phyloP scores from a whole-genome alignment of 2,329 filamentous ascomycete species.

The Didymella glomerata region DNA sequence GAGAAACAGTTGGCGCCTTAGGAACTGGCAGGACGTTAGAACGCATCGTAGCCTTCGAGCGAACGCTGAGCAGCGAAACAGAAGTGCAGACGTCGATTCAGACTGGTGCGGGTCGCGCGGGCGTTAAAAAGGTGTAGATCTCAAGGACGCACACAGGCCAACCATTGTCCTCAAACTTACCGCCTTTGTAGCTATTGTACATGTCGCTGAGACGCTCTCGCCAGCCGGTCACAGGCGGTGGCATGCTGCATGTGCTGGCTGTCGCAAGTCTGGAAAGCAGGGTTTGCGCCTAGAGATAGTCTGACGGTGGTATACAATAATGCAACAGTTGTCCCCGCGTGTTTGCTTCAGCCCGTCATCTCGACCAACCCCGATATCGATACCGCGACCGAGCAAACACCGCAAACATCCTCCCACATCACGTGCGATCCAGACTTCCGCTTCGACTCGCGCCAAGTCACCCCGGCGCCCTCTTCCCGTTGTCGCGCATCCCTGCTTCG shows the following conservation, averaged over 20 bases:
- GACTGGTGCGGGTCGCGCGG: conserved; percentile 33
- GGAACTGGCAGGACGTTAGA: conserved; percentile 48
- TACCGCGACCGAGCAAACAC: conserved; percentile 5
- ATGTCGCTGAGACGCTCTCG: conserved; percentile 45
- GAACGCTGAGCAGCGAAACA: conserved; percentile 25
- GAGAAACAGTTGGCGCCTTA: conserved; percentile 48
- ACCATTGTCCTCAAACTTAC: conserved; percentile 46
- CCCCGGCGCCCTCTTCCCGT: conserved; percentile 18
- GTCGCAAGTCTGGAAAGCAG: conserved; percentile 11
- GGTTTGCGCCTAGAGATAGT: not conserved
- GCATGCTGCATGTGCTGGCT: conserved; percentile 36
- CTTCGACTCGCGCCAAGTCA: conserved; percentile 19
- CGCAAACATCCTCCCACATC: conserved; percentile 15
- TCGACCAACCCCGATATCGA: conserved; percentile 7
- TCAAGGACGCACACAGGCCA: conserved; percentile 39
- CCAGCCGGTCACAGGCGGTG: conserved; percentile 46
- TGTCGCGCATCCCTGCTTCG: conserved; percentile 35
- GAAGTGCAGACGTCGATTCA: conserved; percentile 17
- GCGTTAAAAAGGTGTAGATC: conserved; percentile 33
- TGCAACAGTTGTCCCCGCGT: conserved; percentile 16
- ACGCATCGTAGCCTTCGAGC: conserved; percentile 25
- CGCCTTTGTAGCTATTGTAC: conserved; percentile 48
- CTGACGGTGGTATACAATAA: conserved; percentile 7
- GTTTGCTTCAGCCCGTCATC: conserved; percentile 12
- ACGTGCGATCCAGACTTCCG: conserved; percentile 25